These are phyloP conservation scores for Rubia yunnanensis DNA, from an alignment of 257 asterid species.

Conservation along the genomic window DNA sequence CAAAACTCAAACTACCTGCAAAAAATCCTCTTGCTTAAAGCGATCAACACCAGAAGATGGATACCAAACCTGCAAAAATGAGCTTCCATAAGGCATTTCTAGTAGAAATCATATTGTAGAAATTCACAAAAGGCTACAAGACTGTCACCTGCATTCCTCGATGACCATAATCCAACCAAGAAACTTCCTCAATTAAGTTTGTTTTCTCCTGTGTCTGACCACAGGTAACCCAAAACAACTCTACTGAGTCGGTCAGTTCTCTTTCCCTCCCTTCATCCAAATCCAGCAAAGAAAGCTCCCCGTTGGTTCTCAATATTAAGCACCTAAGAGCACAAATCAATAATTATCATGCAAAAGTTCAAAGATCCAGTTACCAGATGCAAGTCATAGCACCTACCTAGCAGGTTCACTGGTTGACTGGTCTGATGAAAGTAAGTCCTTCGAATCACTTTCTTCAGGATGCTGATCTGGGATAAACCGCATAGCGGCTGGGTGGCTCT, in stretches of 20 bases:
- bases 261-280: conserved; percentile 97
- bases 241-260: conserved; percentile 93
- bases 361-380: conserved; percentile 13
- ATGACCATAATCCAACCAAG: conserved; percentile 98
- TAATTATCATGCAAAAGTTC: conserved; percentile 14
- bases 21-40: conserved; percentile 95
- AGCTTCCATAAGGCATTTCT: conserved; percentile 40
- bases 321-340: conserved; percentile 46
- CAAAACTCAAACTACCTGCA: conserved; percentile 54
- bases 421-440: conserved; percentile 52
- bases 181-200: conserved; percentile 94
- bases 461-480: conserved; percentile 92
- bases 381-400: conserved; percentile 41
- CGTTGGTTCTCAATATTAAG: conserved; percentile 80
- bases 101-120: conserved; percentile 9
- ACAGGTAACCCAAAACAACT: conserved; percentile 97
- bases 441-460: conserved; percentile 35
- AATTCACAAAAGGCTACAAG: conserved; percentile 18
- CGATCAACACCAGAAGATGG: conserved; percentile 90
- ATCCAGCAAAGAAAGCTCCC: conserved; percentile 97
- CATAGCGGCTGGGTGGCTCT: conserved; percentile 98
- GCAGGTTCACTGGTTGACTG: conserved; percentile 61
- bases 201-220: conserved; percentile 90
- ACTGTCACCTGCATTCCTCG: conserved; percentile 96
- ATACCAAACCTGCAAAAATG: conserved; percentile 89